A percentile compares a stretch with the other conserved stretches of the same genome.
phyloP scores from a whole-genome alignment of 208 protist genomes.

The Trypanosoma theileri region DNA sequence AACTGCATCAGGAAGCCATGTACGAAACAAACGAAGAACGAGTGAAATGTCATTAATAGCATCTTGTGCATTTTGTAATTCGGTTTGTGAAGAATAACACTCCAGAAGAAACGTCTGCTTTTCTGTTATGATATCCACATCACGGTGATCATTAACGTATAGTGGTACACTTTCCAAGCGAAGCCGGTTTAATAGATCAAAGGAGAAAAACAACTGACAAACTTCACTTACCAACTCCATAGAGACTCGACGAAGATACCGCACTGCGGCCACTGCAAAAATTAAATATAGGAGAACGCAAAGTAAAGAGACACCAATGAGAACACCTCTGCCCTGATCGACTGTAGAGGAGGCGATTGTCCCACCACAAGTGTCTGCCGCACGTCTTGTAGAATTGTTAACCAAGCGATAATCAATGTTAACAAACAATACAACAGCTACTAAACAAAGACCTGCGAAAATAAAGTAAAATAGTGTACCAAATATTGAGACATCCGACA shows the following conservation, averaged over 20 bases:
- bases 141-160: slow-evolving; percentile 12
- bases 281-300: slow-evolving; percentile 7
- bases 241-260: slow-evolving; percentile 1
- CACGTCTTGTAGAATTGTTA: not conserved
- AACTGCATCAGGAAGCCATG: slow-evolving; percentile 15
- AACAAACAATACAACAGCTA: slow-evolving; percentile 6
- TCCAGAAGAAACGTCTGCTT: slow-evolving; percentile 15
- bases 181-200: slow-evolving; percentile 8
- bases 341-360: not conserved
- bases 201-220: slow-evolving; percentile 3
- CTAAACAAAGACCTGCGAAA: slow-evolving; percentile 2
- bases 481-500: slow-evolving; percentile 5
- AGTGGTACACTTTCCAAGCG: slow-evolving; percentile 11
- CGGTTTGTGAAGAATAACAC: slow-evolving; percentile 1
- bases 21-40: slow-evolving; percentile 14
- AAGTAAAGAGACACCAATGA: slow-evolving; percentile 9
- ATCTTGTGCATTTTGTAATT: slow-evolving; percentile 16
- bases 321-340: slow-evolving; percentile 1
- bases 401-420: slow-evolving; percentile 6
- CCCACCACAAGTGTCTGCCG: not conserved
- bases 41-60: slow-evolving; percentile 21
- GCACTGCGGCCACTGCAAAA: not conserved
- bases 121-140: slow-evolving; percentile 10
- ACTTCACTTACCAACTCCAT: slow-evolving; percentile 1
- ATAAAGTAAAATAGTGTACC: slow-evolving; percentile 5